A percentile compares a stretch with the other conserved stretches of the same genome.
Conservation (phyloP, 306 rosid species). For the Leucaena leucocephala region DNA sequence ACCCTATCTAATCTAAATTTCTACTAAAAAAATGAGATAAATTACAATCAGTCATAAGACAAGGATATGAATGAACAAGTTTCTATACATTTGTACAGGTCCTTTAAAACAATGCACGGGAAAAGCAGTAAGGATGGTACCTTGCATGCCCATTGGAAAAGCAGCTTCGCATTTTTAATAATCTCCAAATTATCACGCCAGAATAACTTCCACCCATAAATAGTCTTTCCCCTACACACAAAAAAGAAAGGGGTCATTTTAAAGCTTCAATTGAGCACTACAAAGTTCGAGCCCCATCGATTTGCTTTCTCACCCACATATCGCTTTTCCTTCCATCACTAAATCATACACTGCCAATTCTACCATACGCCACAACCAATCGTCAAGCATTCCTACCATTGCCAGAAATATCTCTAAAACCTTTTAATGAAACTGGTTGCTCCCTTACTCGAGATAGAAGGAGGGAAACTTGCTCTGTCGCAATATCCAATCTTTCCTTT, state of each 20-base stretch:
- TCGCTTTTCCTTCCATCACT: constrained; percentile 14
- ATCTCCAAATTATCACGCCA: constrained; percentile 38
- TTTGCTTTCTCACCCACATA: constrained; percentile 29
- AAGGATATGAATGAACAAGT: constrained; percentile 29
- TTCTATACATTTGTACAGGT: constrained; percentile 47
- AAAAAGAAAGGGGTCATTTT: not conserved
- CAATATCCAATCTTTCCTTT: constrained; percentile 76
- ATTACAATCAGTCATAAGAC: not conserved
- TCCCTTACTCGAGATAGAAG: constrained; percentile 78
- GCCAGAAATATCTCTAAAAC: constrained; percentile 60
- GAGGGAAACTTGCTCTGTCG: constrained; percentile 76
- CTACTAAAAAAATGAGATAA: not conserved
- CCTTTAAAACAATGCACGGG: constrained; percentile 10
- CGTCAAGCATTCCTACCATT: constrained; percentile 58
- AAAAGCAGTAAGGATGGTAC: not conserved
- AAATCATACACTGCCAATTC: constrained; percentile 27
- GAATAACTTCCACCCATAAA: constrained; percentile 31
- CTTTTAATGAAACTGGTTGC: constrained; percentile 70
- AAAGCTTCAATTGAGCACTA: constrained; percentile 18
- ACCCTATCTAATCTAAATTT: not conserved
- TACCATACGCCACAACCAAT: constrained; percentile 7
- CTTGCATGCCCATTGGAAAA: constrained; percentile 20
- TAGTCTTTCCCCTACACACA: constrained; percentile 14
- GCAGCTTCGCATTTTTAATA: constrained; percentile 25
- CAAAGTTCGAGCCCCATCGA: constrained; percentile 9